Conservation (phyloP, 441 rosid species). For the Pelargonium fulgidum region DNA sequence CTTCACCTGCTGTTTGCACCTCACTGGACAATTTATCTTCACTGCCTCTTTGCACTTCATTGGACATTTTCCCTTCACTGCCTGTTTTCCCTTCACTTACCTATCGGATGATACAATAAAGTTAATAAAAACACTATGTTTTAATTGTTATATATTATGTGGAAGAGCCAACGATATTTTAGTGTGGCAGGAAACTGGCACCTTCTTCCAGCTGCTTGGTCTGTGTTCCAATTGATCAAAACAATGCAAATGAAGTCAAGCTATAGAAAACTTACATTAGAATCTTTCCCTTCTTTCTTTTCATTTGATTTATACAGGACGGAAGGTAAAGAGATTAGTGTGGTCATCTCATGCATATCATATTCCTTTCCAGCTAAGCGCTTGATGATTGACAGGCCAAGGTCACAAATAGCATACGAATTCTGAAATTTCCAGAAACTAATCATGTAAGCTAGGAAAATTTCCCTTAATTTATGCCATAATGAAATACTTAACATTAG, state of each 20-base stretch:
- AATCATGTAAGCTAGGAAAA: slow-evolving; percentile 19
- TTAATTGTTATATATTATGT: neutral
- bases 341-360: slow-evolving; percentile 33
- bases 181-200: neutral
- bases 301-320: slow-evolving; percentile 58
- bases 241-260: slow-evolving; percentile 7
- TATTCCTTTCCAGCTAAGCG: slow-evolving; percentile 49
- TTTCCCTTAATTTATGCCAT: neutral
- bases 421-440: slow-evolving; percentile 48
- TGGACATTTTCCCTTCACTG: neutral
- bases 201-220: neutral
- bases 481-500: neutral
- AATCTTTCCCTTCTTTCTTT: slow-evolving; percentile 47
- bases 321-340: slow-evolving; percentile 55
- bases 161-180: slow-evolving; percentile 7
- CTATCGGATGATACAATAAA: neutral
- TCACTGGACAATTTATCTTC: neutral
- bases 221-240: neutral
- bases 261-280: slow-evolving; percentile 42
- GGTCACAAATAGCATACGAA: slow-evolving; percentile 85
- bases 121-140: slow-evolving; percentile 1
- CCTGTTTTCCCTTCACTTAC: neutral
- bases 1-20: neutral
- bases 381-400: slow-evolving; percentile 71
- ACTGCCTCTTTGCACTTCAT: neutral